phyloP scores from a whole-genome alignment of 2,329 filamentous ascomycete species.

The Aspergillus luchuensis region DNA sequence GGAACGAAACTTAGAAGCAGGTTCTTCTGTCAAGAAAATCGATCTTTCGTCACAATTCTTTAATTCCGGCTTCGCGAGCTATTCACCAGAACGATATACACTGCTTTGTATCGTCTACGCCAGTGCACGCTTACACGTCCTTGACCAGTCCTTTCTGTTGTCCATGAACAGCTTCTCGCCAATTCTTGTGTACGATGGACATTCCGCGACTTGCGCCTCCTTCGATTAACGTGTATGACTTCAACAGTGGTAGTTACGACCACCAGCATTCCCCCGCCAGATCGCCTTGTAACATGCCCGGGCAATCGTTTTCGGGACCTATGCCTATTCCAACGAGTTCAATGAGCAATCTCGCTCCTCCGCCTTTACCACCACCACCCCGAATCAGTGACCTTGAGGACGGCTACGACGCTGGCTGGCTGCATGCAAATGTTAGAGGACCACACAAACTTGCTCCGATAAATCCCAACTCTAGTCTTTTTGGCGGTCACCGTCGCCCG shows the following conservation, averaged over 20 bases:
- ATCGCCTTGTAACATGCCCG: constrained; percentile 44
- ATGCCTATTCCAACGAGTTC: constrained; percentile 66
- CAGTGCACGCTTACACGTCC: constrained; percentile 3
- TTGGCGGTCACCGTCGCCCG: constrained; percentile 47
- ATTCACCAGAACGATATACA: neutral
- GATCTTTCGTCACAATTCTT: neutral
- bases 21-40: constrained; percentile 20
- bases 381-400: constrained; percentile 58
- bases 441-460: constrained; percentile 52
- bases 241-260: constrained; percentile 37
- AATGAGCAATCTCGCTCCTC: constrained; percentile 52
- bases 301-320: constrained; percentile 51
- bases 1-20: constrained; percentile 20
- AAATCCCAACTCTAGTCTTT: constrained; percentile 53
- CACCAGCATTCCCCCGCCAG: constrained; percentile 38
- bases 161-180: constrained; percentile 23
- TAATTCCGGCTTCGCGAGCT: neutral
- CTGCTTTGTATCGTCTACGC: neutral
- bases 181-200: constrained; percentile 46
- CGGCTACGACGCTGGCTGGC: constrained; percentile 64
- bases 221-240: constrained; percentile 47
- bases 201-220: constrained; percentile 45
- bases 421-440: constrained; percentile 60
- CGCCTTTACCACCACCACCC: constrained; percentile 67
- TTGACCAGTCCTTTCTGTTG: constrained; percentile 1